These are phyloP conservation scores for Kregervanrija pseudodelftensis DNA, from an alignment of 805 yeast species.

Conservation along the genomic window DNA sequence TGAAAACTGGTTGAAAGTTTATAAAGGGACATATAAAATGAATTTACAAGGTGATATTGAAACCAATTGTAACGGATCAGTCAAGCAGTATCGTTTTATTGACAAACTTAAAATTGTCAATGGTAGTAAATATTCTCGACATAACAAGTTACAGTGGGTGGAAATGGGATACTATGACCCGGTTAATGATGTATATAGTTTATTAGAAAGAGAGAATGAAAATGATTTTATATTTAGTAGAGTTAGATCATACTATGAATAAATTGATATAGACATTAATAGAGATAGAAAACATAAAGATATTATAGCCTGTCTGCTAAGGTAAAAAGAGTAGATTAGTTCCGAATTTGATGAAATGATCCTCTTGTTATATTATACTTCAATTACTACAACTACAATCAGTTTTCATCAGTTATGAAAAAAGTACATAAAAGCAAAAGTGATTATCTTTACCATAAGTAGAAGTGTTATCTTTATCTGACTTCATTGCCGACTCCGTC, in stretches of 20 bases:
- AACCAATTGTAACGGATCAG: slow-evolving; percentile 50
- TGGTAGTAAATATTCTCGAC: slow-evolving; percentile 51
- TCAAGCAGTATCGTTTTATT: slow-evolving; percentile 51
- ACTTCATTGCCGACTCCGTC: too few relatives aligned
- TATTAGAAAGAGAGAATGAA: slow-evolving; percentile 59
- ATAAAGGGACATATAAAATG: slow-evolving; percentile 51
- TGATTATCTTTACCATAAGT: too few relatives aligned
- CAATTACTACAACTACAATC: too few relatives aligned
- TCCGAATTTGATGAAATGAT: too few relatives aligned
- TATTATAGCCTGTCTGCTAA: too few relatives aligned
- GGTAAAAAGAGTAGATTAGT: too few relatives aligned
- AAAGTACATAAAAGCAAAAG: too few relatives aligned
- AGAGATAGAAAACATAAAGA: too few relatives aligned
- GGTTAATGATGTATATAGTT: slow-evolving; percentile 13
- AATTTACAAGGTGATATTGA: slow-evolving; percentile 45
- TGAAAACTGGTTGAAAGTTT: slow-evolving; percentile 30
- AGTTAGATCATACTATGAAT: slow-evolving; percentile 30
- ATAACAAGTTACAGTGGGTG: slow-evolving; percentile 69
- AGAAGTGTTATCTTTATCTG: too few relatives aligned
- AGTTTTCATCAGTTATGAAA: too few relatives aligned
- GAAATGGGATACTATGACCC: slow-evolving; percentile 43
- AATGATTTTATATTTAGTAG: slow-evolving; percentile 72
- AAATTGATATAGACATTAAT: too few relatives aligned
- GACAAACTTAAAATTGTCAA: slow-evolving; percentile 55
- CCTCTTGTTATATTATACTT: too few relatives aligned